Base-by-base conservation (phyloP, 2,329 filamentous ascomycete genomes). In the Byssothecium circinans region DNA sequence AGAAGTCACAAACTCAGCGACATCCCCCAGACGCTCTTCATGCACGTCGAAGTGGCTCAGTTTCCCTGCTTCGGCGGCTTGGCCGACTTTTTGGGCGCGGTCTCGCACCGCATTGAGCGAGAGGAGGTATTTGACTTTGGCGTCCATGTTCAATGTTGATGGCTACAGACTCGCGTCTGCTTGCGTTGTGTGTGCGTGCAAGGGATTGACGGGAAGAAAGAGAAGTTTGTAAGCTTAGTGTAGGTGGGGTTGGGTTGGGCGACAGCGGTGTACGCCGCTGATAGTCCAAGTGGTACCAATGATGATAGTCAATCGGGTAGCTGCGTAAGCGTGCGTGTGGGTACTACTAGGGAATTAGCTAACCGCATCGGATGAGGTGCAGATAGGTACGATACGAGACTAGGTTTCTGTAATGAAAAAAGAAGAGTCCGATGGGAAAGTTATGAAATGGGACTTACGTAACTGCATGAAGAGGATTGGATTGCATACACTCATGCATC, bases 1-100 rank as follows among this genome's bases (percentile, higher is more conserved):
- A 37, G 86, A 84, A 18, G 90, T 85, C 18, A 95, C 87, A 68
- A 94, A 95, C 25, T 81, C 81, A 10, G 91, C 89, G 2, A 91
- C 91, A 52, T 90, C 87, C 27, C 79, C 72, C 68, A 95, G 88
- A 69, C 89, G 91, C 68, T 74, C 73, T 76, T 91, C 83, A 68
- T 96, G 89, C 35, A 95, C 89, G 56, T 89, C 85, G 62, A 96
- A 96, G 67, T 96, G 90, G 52, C 81, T 82, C 50, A 95, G 78
- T 53, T 87, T 58, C 12, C 60, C 58, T 2, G 52, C 57, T 20
- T 54, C 43, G 1, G 62, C 62, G 5, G 61, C 62, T 35, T 63
- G 49, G 10, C 60, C 61, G 1, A 64, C 62, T 14, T 60, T 25
- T 42, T 52, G 58, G 17, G 62, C 54, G n/a, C 62, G 60, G n/a